phyloP scores from a whole-genome alignment of 495 filamentous ascomycete genomes.

The Penicillium chermesinum region DNA sequence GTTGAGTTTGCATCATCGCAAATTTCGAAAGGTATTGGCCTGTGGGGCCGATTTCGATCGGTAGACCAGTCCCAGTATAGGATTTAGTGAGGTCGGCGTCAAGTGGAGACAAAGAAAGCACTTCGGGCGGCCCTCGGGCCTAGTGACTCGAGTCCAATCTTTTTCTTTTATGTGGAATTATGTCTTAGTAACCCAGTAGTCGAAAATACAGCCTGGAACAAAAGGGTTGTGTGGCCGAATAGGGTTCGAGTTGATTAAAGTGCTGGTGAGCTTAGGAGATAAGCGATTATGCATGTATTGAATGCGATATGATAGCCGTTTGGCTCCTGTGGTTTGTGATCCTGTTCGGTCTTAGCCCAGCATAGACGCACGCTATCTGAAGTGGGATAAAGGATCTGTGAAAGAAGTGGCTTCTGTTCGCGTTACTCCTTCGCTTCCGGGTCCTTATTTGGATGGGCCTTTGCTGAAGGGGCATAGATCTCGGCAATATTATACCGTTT shows the following conservation, averaged over 20 bases:
- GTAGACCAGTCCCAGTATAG: background rate
- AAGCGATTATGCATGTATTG: background rate
- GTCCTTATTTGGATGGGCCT: slow-evolving; percentile 5
- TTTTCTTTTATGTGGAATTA: background rate
- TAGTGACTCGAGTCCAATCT: background rate
- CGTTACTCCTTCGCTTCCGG: background rate
- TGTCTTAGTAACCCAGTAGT: background rate
- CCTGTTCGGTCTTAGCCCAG: too few species aligned
- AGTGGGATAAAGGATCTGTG: too few species aligned
- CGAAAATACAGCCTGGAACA: background rate
- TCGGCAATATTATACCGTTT: slow-evolving; percentile 71
- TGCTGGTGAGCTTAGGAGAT: background rate
- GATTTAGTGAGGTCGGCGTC: background rate
- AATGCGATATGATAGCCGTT: background rate
- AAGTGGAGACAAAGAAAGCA: background rate
- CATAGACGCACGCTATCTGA: too few species aligned
- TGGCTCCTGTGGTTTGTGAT: too few species aligned
- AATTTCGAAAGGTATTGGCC: background rate
- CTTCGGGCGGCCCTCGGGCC: background rate
- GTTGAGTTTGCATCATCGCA: background rate
- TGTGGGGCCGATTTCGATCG: background rate
- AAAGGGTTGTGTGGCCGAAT: background rate
- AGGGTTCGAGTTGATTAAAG: background rate
- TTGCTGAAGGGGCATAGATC: slow-evolving; percentile 49
- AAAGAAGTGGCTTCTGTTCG: too few species aligned